Percentiles rank a stretch among this genome's conserved stretches.
phyloP scores from a whole-genome alignment of 306 rosid species.

The Dryas drummondii region DNA sequence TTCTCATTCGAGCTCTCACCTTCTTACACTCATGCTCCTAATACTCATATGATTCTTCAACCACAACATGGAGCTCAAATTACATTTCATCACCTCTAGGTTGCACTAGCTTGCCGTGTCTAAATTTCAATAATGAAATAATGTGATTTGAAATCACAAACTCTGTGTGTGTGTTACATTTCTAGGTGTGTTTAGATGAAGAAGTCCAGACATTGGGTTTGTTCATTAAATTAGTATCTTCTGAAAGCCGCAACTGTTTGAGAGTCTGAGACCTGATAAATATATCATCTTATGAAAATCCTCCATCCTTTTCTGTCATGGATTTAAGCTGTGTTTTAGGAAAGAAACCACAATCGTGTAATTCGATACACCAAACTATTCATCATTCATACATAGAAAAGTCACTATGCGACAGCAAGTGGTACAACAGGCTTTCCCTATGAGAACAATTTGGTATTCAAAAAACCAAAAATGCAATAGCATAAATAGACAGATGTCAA shows the following conservation, averaged over 20 bases:
- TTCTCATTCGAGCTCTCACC: conserved; percentile 49
- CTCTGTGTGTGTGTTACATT: not conserved
- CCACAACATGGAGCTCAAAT: conserved; percentile 59
- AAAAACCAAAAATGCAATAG: not conserved
- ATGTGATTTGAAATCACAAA: conserved; percentile 11
- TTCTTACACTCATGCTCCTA: conserved; percentile 51
- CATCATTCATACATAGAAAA: too few species aligned
- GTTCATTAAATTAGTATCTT: not conserved
- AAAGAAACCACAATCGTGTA: too few species aligned
- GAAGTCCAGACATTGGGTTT: not conserved
- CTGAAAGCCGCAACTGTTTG: not conserved
- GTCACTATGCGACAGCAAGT: too few species aligned
- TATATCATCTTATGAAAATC: too few species aligned
- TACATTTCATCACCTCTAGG: conserved; percentile 29
- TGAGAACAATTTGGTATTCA: not conserved
- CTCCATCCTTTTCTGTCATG: too few species aligned
- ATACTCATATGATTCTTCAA: conserved; percentile 45
- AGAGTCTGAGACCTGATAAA: not conserved
- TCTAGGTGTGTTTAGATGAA: not conserved
- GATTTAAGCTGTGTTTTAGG: too few species aligned
- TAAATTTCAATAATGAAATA: not conserved
- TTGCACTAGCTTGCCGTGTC: not conserved
- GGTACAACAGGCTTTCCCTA: not conserved
- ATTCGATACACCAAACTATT: too few species aligned
- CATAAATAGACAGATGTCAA: not conserved